A percentile compares a stretch with the other conserved stretches of the same genome.
Conservation (phyloP, 2,329 filamentous ascomycete genomes). For the Chrysoporthe cubensis region DNA sequence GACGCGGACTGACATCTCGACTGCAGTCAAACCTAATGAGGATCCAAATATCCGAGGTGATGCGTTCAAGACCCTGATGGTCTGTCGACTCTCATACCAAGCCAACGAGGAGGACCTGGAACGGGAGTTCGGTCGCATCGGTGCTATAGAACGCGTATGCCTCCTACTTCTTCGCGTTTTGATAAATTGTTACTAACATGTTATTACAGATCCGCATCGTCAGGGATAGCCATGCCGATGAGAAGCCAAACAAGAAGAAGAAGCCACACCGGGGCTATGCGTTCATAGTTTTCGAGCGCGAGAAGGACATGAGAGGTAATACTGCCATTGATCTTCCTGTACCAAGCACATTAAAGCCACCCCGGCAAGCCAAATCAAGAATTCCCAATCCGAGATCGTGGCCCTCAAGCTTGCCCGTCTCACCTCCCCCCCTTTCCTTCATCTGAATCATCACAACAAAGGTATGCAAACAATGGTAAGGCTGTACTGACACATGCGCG, state of each 20-base stretch:
- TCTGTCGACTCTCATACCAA: slow-evolving; percentile 87
- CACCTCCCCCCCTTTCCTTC: slow-evolving; percentile 35
- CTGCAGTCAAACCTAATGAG: slow-evolving; percentile 75
- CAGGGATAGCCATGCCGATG: slow-evolving; percentile 71
- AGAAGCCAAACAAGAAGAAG: slow-evolving; percentile 75
- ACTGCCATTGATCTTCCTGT: slow-evolving; percentile 48
- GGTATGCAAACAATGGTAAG: slow-evolving; percentile 55
- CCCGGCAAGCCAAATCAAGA: slow-evolving; percentile 32
- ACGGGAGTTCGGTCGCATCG: slow-evolving; percentile 90
- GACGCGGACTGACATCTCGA: slow-evolving; percentile 32
- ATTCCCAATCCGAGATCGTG: slow-evolving; percentile 49
- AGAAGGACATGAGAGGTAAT: slow-evolving; percentile 99
- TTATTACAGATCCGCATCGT: slow-evolving; percentile 80
- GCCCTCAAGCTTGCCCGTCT: slow-evolving; percentile 64
- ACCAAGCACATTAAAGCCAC: slow-evolving; percentile 49
- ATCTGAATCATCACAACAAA: slow-evolving; percentile 32
- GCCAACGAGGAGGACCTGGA: slow-evolving; percentile 88
- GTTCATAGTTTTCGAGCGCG: slow-evolving; percentile 95
- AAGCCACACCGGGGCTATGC: slow-evolving; percentile 89
- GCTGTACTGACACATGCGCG: slow-evolving; percentile 70
- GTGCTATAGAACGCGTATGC: slow-evolving; percentile 86
- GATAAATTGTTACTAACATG: neutral
- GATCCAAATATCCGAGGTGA: slow-evolving; percentile 91
- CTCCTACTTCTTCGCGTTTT: no score
- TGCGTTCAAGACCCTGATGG: slow-evolving; percentile 92